A percentile compares a stretch with the other conserved stretches of the same genome.
Evolutionary conservation across 2,329 filamentous ascomycete genomes (phyloP).

Genomic region (Colletotrichum plurivorum): DNA sequence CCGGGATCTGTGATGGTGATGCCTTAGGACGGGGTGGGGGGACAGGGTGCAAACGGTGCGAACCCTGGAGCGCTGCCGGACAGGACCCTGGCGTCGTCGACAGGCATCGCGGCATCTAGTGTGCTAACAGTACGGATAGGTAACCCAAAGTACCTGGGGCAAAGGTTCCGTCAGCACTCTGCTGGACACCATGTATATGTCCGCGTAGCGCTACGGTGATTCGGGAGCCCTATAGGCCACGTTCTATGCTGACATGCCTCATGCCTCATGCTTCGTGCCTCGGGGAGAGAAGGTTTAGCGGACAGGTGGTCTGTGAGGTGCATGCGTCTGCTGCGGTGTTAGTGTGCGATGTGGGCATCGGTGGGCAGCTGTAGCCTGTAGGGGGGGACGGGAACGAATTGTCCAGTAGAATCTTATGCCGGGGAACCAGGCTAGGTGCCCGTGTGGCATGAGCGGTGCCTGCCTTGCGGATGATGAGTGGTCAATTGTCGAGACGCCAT

Average conservation of each 20-base stretch:
- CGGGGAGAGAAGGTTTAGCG: slow-evolving; percentile 1
- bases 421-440: slow-evolving; percentile 7
- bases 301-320: slow-evolving; percentile 40
- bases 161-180: slow-evolving; percentile 35
- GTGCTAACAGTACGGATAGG: no score
- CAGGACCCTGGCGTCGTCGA: slow-evolving; percentile 21
- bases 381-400: slow-evolving; percentile 28
- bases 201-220: slow-evolving; percentile 24
- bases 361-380: slow-evolving; percentile 18
- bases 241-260: no score
- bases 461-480: slow-evolving; percentile 24
- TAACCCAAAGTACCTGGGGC: no score
- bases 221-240: background rate
- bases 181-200: slow-evolving; percentile 26
- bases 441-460: slow-evolving; percentile 34
- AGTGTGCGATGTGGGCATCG: slow-evolving; percentile 34
- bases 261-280: background rate
- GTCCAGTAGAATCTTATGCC: slow-evolving; percentile 25
- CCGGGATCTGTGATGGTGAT: slow-evolving; percentile 3
- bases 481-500: slow-evolving; percentile 19
- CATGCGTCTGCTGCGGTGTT: slow-evolving; percentile 28
- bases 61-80: slow-evolving; percentile 16
- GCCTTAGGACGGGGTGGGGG: slow-evolving; percentile 18
- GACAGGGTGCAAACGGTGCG: slow-evolving; percentile 11
- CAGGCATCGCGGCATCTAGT: slow-evolving; percentile 29